These are phyloP conservation scores for Thalassiosira hispida DNA, from an alignment of 352 stramenopile genomes.

Conservation along the genomic window DNA sequence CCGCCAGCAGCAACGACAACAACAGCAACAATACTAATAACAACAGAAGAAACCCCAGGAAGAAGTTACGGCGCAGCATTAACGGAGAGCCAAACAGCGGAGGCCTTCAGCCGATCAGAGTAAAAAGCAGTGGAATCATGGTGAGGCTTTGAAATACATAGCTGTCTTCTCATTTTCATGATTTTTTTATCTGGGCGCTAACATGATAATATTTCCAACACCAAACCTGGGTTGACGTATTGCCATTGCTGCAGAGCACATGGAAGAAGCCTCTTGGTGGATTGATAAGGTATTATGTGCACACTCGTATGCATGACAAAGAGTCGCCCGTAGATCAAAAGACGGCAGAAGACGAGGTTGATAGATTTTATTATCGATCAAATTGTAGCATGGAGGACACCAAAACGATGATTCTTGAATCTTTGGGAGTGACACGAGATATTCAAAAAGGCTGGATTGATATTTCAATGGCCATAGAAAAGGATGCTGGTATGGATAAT, in stretches of 20 bases:
- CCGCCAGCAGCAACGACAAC: background rate
- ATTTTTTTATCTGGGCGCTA: too few relatives aligned
- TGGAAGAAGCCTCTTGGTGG: slow-evolving; percentile 36
- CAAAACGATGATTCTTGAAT: slow-evolving; percentile 29
- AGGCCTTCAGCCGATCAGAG: slow-evolving; percentile 10
- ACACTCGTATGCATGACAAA: slow-evolving; percentile 15
- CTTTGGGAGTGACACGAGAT: slow-evolving; percentile 22
- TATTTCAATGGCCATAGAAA: slow-evolving; percentile 41
- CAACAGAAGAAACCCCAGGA: background rate
- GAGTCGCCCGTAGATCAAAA: slow-evolving; percentile 16
- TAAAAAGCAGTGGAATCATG: slow-evolving; percentile 16
- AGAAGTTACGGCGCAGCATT: background rate
- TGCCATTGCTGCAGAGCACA: background rate
- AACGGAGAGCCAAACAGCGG: too few relatives aligned
- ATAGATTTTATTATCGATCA: slow-evolving; percentile 37
- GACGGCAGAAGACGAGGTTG: slow-evolving; percentile 41
- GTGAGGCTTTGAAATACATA: background rate
- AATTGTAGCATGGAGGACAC: slow-evolving; percentile 36
- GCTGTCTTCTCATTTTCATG: background rate
- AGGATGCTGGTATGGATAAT: slow-evolving; percentile 17
- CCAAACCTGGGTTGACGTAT: background rate
- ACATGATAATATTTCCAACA: too few relatives aligned
- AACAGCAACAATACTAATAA: background rate
- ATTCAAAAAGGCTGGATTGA: slow-evolving; percentile 22
- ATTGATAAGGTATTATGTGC: slow-evolving; percentile 37